A percentile compares a stretch with the other conserved stretches of the same genome.
These are phyloP conservation scores for Pulicaria dysenterica DNA, from an alignment of 129 eudicot species.

Conservation along the genomic window DNA sequence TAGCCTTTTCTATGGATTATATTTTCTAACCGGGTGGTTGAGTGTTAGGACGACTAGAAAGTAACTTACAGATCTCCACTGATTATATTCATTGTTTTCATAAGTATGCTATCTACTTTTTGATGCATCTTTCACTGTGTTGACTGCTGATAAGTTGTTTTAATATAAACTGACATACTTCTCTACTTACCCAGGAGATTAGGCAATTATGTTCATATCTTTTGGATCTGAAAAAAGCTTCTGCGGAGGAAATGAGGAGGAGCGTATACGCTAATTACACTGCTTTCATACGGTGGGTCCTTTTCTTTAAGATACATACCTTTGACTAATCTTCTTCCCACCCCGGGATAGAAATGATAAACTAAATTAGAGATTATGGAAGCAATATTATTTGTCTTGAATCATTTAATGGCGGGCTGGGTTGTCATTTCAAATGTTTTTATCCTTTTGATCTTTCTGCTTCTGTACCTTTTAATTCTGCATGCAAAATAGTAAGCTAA, in stretches of 20 bases:
- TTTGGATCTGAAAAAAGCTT: constrained; percentile 90
- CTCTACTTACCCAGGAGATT: constrained; percentile 79
- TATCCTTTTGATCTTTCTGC: constrained; percentile 9
- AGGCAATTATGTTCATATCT: constrained; percentile 92
- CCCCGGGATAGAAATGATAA: background rate
- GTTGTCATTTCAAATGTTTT: background rate
- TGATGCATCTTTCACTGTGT: constrained; percentile 27
- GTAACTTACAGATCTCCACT: constrained; percentile 14
- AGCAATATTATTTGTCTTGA: background rate
- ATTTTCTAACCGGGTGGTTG: background rate
- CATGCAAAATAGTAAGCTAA: constrained; percentile 23
- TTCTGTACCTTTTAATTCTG: background rate
- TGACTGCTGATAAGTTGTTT: constrained; percentile 19
- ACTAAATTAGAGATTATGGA: background rate
- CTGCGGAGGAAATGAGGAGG: constrained; percentile 99
- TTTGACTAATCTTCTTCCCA: background rate
- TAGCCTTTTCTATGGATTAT: too few species aligned
- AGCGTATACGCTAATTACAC: constrained; percentile 98
- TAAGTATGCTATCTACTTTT: constrained; percentile 4
- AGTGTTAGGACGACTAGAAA: constrained; percentile 8
- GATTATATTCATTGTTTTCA: constrained; percentile 6
- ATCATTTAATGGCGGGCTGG: constrained; percentile 6
- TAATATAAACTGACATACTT: constrained; percentile 29
- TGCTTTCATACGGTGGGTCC: constrained; percentile 91
- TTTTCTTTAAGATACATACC: constrained; percentile 6